phyloP scores from a whole-genome alignment of 2,329 filamentous ascomycete species.

The Colletotrichum liriopes region DNA sequence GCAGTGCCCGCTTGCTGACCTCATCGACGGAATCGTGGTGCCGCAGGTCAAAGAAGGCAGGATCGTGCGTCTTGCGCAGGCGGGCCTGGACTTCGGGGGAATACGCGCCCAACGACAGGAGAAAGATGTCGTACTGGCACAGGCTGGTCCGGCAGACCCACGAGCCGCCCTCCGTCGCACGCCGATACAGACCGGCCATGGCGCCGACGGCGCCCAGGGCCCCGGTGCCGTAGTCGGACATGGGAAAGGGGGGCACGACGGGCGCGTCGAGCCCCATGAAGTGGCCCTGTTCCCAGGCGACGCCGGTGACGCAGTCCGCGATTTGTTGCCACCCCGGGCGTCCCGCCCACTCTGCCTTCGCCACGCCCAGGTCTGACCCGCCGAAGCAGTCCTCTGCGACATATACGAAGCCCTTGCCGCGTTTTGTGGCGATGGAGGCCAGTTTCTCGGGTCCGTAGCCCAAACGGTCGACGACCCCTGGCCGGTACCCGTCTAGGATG shows the following conservation, averaged over 20 bases:
- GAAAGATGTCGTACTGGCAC: slow-evolving; percentile 55
- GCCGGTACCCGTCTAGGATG: slow-evolving; percentile 75
- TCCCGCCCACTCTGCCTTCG: slow-evolving; percentile 64
- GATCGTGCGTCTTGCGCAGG: slow-evolving; percentile 63
- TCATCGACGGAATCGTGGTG: slow-evolving; percentile 73
- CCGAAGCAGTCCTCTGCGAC: slow-evolving; percentile 77
- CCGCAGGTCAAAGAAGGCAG: slow-evolving; percentile 67
- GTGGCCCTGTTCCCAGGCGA: slow-evolving; percentile 66
- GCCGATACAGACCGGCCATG: slow-evolving; percentile 52
- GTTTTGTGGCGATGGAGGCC: slow-evolving; percentile 61
- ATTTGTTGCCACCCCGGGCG: slow-evolving; percentile 77
- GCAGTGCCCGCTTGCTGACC: slow-evolving; percentile 68
- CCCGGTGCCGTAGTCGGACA: slow-evolving; percentile 61
- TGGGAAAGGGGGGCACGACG: slow-evolving; percentile 71
- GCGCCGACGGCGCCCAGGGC: slow-evolving; percentile 53
- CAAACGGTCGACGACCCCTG: slow-evolving; percentile 70
- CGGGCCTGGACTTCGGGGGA: slow-evolving; percentile 62
- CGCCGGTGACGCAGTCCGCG: slow-evolving; percentile 71
- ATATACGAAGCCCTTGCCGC: slow-evolving; percentile 72
- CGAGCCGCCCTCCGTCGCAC: slow-evolving; percentile 52
- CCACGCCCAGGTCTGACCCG: slow-evolving; percentile 60
- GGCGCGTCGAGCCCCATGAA: slow-evolving; percentile 70
- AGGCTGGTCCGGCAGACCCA: slow-evolving; percentile 54
- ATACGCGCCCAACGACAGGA: slow-evolving; percentile 62
- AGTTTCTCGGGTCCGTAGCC: slow-evolving; percentile 71